Percentiles rank a stretch among this genome's conserved stretches.
These are phyloP conservation scores for Mortierella sp. DNA, from an alignment of 371 early-diverging fungal species.

Conservation along the genomic window DNA sequence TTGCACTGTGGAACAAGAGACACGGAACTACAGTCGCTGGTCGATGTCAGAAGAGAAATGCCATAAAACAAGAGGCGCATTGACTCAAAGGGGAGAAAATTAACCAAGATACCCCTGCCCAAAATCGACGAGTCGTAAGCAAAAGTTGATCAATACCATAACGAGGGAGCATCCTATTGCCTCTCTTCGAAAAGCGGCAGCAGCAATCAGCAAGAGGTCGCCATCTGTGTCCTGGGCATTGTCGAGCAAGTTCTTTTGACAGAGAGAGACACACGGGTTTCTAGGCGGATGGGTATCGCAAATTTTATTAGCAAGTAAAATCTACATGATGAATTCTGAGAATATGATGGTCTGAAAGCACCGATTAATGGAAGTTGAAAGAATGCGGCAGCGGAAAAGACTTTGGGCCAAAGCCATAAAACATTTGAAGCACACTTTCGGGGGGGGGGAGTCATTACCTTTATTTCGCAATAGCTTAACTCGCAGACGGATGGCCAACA, in stretches of 20 bases:
- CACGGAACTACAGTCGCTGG: conserved; percentile 7
- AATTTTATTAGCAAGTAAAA: too few species aligned
- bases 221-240: background rate
- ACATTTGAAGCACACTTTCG: too few species aligned
- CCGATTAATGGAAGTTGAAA: too few species aligned
- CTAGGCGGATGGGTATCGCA: too few species aligned
- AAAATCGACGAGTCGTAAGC: conserved; percentile 16
- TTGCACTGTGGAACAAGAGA: conserved; percentile 7
- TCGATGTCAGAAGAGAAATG: conserved; percentile 3
- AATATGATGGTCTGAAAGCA: too few species aligned
- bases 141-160: conserved; percentile 13
- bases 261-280: conserved; percentile 11
- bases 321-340: too few species aligned
- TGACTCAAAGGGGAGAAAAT: conserved; percentile 7
- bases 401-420: too few species aligned
- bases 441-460: too few species aligned
- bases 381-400: too few species aligned
- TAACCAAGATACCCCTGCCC: background rate
- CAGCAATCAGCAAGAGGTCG: conserved; percentile 8
- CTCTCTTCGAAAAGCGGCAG: conserved; percentile 7
- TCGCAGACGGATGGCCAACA: conserved; percentile 6
- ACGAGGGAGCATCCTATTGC: conserved; percentile 8
- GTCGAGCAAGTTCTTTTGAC: conserved; percentile 9
- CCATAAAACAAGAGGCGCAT: conserved; percentile 3
- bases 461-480: conserved; percentile 14